Conservation (phyloP, 2,329 filamentous ascomycete genomes). For the Colletotrichum nymphaeae region DNA sequence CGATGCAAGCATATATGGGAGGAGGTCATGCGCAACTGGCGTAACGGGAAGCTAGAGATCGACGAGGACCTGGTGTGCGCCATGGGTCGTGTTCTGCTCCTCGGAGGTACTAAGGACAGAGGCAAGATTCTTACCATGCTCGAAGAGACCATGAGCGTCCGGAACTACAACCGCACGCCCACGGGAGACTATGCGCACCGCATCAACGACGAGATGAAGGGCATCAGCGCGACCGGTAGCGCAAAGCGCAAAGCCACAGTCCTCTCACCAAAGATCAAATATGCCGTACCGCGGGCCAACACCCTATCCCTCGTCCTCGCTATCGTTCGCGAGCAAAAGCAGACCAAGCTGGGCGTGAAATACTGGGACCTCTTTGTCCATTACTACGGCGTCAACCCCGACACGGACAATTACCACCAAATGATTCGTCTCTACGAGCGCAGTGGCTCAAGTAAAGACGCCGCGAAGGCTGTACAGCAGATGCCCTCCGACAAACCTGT, state of each 20-base stretch:
- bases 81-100: slow-evolving; percentile 83
- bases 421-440: slow-evolving; percentile 76
- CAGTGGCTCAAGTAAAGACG: slow-evolving; percentile 72
- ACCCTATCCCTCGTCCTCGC: slow-evolving; percentile 77
- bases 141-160: slow-evolving; percentile 85
- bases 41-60: slow-evolving; percentile 73
- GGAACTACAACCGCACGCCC: slow-evolving; percentile 56
- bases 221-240: slow-evolving; percentile 34
- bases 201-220: slow-evolving; percentile 37
- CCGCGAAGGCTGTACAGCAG: slow-evolving; percentile 67
- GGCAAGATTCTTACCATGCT: slow-evolving; percentile 80
- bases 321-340: slow-evolving; percentile 69
- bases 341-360: slow-evolving; percentile 70
- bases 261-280: slow-evolving; percentile 38
- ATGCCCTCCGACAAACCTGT: slow-evolving; percentile 60
- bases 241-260: slow-evolving; percentile 37
- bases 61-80: slow-evolving; percentile 84
- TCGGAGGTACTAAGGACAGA: slow-evolving; percentile 72
- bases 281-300: slow-evolving; percentile 62
- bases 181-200: neutral
- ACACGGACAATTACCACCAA: slow-evolving; percentile 75
- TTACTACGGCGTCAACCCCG: slow-evolving; percentile 73
- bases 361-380: slow-evolving; percentile 84
- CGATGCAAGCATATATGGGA: slow-evolving; percentile 84
- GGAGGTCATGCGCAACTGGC: slow-evolving; percentile 83